Conservation (phyloP, 2,329 filamentous ascomycete genomes). For the Xylaria sp. region DNA sequence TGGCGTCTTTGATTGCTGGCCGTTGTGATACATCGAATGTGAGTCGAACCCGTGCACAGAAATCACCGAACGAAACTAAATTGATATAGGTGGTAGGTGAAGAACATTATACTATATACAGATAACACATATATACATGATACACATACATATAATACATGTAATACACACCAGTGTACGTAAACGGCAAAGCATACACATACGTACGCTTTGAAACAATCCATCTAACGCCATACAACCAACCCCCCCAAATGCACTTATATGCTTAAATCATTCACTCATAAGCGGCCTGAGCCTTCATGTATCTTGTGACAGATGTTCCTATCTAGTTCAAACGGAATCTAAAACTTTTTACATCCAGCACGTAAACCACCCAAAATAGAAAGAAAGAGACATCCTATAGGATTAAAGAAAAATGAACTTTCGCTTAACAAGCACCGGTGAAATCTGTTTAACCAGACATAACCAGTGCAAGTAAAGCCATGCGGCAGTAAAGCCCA, state of each 20-base stretch:
- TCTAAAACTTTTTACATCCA: slow-evolving; percentile 41
- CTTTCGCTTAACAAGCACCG: not conserved
- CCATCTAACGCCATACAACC: slow-evolving; percentile 36
- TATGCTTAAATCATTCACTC: slow-evolving; percentile 50
- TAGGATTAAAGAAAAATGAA: slow-evolving; percentile 12
- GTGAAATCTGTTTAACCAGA: slow-evolving; percentile 51
- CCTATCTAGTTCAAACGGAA: slow-evolving; percentile 45
- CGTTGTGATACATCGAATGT: not conserved
- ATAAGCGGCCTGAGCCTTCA: slow-evolving; percentile 48
- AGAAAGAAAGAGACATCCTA: not conserved
- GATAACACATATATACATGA: slow-evolving; percentile 30
- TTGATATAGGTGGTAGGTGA: not conserved
- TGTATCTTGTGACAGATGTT: slow-evolving; percentile 47
- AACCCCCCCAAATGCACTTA: slow-evolving; percentile 33
- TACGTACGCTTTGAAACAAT: slow-evolving; percentile 33
- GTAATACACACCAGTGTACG: slow-evolving; percentile 33
- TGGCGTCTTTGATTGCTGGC: not conserved
- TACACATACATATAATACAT: slow-evolving; percentile 31
- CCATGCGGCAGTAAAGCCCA: slow-evolving; percentile 98
- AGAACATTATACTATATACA: slow-evolving; percentile 33
- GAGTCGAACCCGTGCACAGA: not conserved
- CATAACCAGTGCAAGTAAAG: slow-evolving; percentile 93
- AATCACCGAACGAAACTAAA: not conserved
- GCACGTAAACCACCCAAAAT: slow-evolving; percentile 27
- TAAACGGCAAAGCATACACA: slow-evolving; percentile 37